These are phyloP conservation scores for Boletus subcaerulescens DNA, from an alignment of 768 basidiomycete species.

Conservation along the genomic window DNA sequence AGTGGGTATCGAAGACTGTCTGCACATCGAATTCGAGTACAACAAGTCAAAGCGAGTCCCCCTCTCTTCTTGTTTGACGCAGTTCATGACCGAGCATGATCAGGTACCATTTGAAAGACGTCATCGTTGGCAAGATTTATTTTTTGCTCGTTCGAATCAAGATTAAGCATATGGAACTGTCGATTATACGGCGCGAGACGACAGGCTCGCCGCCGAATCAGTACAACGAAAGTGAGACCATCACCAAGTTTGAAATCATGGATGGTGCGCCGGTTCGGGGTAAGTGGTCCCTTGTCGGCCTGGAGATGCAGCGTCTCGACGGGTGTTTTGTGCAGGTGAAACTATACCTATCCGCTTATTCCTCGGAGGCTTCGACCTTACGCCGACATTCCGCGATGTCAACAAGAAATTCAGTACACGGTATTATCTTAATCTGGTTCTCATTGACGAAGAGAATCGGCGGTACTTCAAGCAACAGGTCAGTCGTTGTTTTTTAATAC, in stretches of 20 bases:
- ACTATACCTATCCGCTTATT: conserved; percentile 98
- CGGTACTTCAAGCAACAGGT: conserved; percentile 98
- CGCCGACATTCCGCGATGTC: conserved; percentile 97
- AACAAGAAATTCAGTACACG: conserved; percentile 99
- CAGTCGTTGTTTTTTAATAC: conserved; percentile 7
- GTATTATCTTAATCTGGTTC: conserved; percentile 95
- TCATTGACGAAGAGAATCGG: conserved; percentile 97
- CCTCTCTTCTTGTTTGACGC: not conserved
- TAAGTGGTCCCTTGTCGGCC: conserved; percentile 27
- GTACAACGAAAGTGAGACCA: conserved; percentile 98
- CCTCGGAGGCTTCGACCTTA: conserved; percentile 96
- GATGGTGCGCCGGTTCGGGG: conserved; percentile 97
- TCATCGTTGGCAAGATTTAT: conserved; percentile 99
- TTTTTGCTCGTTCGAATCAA: conserved; percentile 98
- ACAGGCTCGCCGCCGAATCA: conserved; percentile 98
- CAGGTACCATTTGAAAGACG: conserved; percentile 98
- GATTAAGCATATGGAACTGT: conserved; percentile 99
- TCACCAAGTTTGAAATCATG: conserved; percentile 99
- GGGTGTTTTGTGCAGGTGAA: conserved; percentile 59
- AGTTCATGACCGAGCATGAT: not conserved
- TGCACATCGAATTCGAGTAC: conserved; percentile 99
- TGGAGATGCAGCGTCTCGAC: not conserved
- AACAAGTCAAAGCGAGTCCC: conserved; percentile 92
- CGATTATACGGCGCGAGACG: conserved; percentile 95
- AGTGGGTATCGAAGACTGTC: conserved; percentile 97